Conservation (phyloP, 768 basidiomycete genomes). For the Phlegmacium glaucopus region DNA sequence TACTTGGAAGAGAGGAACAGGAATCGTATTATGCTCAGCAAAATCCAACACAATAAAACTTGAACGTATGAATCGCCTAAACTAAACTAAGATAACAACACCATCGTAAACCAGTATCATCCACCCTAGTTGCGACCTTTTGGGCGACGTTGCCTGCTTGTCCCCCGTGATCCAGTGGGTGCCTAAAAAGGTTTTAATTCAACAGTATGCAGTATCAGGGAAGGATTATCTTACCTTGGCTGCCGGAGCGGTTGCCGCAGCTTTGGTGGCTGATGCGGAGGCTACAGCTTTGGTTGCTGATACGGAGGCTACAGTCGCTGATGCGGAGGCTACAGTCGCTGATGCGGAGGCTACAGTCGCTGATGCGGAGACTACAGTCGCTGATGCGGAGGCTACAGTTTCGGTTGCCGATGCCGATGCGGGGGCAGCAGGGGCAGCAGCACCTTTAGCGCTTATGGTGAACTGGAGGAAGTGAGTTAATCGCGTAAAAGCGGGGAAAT, state of each 20-base stretch:
- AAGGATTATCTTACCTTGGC: background rate
- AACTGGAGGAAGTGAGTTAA: constrained; percentile 6
- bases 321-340: constrained; percentile 6
- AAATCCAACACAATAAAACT: constrained; percentile 1
- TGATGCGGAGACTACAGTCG: too few relatives aligned
- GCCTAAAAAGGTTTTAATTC: background rate
- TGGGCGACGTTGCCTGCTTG: too few relatives aligned
- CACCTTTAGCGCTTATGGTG: constrained; percentile 13
- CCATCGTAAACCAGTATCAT: background rate
- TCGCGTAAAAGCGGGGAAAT: background rate
- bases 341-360: constrained; percentile 8
- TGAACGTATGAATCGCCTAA: background rate
- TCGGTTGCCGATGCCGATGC: constrained; percentile 4
- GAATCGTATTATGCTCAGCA: constrained; percentile 17
- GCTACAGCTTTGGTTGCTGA: constrained; percentile 11
- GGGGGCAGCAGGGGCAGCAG: constrained; percentile 6
- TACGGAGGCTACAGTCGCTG: too few relatives aligned
- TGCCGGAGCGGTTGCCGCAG: constrained; percentile 8
- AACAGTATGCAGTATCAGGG: too few relatives aligned
- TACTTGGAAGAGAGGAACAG: constrained; percentile 10
- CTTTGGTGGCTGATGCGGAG: constrained; percentile 9
- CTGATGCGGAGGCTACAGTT: constrained; percentile 5
- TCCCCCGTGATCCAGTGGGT: too few relatives aligned
- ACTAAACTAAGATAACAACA: constrained; percentile 5
- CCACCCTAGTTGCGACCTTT: background rate